A percentile compares a stretch with the other conserved stretches of the same genome.
Conservation (phyloP, 345 rosid species). For the Arabidopsis thaliana region DNA sequence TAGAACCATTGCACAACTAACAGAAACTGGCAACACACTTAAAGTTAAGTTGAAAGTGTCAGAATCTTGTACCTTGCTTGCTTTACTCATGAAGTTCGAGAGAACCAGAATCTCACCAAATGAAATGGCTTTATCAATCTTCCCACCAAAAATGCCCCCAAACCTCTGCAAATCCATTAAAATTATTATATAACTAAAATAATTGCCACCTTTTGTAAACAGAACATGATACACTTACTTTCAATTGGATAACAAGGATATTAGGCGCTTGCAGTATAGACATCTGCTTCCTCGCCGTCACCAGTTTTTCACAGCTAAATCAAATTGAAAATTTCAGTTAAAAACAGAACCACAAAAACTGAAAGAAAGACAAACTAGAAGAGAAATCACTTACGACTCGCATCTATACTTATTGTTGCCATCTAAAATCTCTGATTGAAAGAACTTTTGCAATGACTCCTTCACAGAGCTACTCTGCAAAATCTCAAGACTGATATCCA, state of each 20-base stretch:
- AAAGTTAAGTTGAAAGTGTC: slow-evolving; percentile 20
- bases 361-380: not conserved
- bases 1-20: not conserved
- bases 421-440: slow-evolving; percentile 88
- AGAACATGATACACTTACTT: slow-evolving; percentile 55
- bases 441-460: slow-evolving; percentile 89
- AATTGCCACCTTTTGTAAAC: slow-evolving; percentile 1
- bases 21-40: slow-evolving; percentile 1
- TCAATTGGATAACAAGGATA: slow-evolving; percentile 90
- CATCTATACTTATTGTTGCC: slow-evolving; percentile 94
- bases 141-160: slow-evolving; percentile 82
- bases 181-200: not conserved
- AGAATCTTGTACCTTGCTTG: slow-evolving; percentile 71
- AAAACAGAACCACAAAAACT: not conserved
- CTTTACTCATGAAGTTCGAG: slow-evolving; percentile 85
- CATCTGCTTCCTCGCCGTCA: slow-evolving; percentile 95
- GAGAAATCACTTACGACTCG: slow-evolving; percentile 64
- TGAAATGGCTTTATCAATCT: slow-evolving; percentile 79
- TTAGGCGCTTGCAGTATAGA: slow-evolving; percentile 87
- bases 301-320: slow-evolving; percentile 93
- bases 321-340: slow-evolving; percentile 42
- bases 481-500: slow-evolving; percentile 96
- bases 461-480: slow-evolving; percentile 65
- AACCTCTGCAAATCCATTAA: slow-evolving; percentile 67
- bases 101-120: slow-evolving; percentile 84